phyloP scores from a whole-genome alignment of 352 stramenopile genomes.

The Globisporangium spinosum region DNA sequence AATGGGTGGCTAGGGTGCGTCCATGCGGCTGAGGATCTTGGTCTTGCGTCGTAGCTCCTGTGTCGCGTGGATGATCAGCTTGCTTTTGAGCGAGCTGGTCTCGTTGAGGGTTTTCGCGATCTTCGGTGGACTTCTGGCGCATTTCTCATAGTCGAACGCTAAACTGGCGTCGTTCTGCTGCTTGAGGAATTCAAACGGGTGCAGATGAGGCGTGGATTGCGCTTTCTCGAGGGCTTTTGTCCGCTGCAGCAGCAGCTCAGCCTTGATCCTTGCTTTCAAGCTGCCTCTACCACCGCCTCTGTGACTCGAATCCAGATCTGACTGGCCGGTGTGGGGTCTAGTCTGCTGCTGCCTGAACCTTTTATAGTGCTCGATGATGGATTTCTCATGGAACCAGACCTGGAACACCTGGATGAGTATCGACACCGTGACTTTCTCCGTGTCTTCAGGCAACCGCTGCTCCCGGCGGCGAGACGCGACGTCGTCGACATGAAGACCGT shows the following conservation, averaged over 20 bases:
- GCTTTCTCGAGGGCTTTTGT: conserved; percentile 20
- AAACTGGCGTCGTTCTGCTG: conserved; percentile 34
- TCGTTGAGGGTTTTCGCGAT: conserved; percentile 20
- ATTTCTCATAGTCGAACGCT: conserved; percentile 49
- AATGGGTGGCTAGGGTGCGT: neutral
- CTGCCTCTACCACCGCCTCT: neutral
- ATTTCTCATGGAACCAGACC: conserved; percentile 49
- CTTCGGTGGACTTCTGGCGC: conserved; percentile 25
- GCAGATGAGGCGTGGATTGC: conserved; percentile 28
- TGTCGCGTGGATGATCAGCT: conserved; percentile 32
- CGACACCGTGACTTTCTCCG: conserved; percentile 33
- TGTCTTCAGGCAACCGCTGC: conserved; percentile 34
- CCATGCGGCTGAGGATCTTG: conserved; percentile 27
- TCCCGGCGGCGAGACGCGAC: conserved; percentile 54
- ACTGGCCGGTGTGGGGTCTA: conserved; percentile 9
- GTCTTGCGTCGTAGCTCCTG: conserved; percentile 30
- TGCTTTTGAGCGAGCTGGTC: conserved; percentile 23
- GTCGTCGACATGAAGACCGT: conserved; percentile 35
- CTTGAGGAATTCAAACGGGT: conserved; percentile 46
- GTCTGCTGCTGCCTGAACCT: conserved; percentile 11
- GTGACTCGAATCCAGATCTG: neutral
- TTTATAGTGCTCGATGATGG: conserved; percentile 37
- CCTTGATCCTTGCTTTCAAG: neutral
- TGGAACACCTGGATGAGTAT: conserved; percentile 41
- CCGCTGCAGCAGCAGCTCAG: neutral